Conservation (phyloP, 805 yeast species). For the Schwanniomyces polymorphus region DNA sequence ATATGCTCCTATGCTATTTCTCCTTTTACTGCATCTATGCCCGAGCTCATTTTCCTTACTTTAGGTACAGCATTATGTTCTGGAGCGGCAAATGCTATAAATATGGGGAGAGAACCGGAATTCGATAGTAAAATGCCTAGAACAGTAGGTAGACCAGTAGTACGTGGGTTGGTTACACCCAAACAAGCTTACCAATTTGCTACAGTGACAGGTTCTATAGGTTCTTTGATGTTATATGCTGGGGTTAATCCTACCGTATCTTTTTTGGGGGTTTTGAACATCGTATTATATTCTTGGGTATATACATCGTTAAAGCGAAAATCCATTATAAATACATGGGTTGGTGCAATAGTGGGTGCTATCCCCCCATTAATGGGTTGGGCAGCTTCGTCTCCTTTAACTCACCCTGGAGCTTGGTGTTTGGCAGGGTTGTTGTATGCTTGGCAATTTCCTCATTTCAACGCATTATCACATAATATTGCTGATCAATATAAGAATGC, state of each 20-base stretch:
- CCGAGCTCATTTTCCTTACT: constrained; percentile 70
- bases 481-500: constrained; percentile 87
- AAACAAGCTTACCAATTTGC: constrained; percentile 82
- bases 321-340: constrained; percentile 92
- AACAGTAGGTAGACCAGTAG: constrained; percentile 88
- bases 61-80: constrained; percentile 85
- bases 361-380: constrained; percentile 99
- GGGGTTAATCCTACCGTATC: constrained; percentile 92
- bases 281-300: constrained; percentile 81
- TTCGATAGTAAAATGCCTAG: constrained; percentile 86
- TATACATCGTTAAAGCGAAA: constrained; percentile 88
- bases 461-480: constrained; percentile 84
- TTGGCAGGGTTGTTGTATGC: constrained; percentile 87
- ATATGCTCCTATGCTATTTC: constrained; percentile 93
- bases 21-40: constrained; percentile 75
- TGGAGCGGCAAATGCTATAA: constrained; percentile 94
- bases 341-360: constrained; percentile 98
- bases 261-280: constrained; percentile 73
- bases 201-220: constrained; percentile 65
- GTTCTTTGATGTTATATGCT: constrained; percentile 62
- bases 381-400: constrained; percentile 78
- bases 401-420: constrained; percentile 94
- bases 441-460: constrained; percentile 99
- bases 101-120: constrained; percentile 94
- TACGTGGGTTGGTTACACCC: constrained; percentile 74